Base-by-base conservation (phyloP, 2,329 filamentous ascomycete genomes). In the Hymenoscyphus occultus region DNA sequence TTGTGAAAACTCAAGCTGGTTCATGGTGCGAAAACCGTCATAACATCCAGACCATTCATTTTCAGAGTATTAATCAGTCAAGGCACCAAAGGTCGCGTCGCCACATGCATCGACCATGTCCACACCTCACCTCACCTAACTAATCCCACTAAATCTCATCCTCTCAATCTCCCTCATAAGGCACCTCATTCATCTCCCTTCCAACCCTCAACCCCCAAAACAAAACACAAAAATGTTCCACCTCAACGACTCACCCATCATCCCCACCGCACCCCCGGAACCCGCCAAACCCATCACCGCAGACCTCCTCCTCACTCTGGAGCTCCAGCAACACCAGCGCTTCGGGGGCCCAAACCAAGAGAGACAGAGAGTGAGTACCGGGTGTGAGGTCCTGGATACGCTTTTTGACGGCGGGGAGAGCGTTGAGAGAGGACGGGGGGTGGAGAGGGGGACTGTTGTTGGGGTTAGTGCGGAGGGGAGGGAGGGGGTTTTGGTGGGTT, bases 381-480 rank as follows among this genome's bases (percentile, higher is more conserved):
- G 68, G n/a, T 73, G 71, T 66, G 42, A 2, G 28, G 71, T 70
- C 22, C 65, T 71, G 31, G 72, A 75, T 67, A 69, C 71, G 48
- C 54, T 75, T 32, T 67, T 75, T 22, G 67, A 69, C 61, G 67
- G 67, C 5, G 1, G 32, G 61, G 69, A 6, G 60, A 22, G 10
- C 5, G 22, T 6, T 7, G 62, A 60, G 59, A 61, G 66, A 10
- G 60, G 60, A 10, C 19, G 60, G 9, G 60, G 60, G 2, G 59
- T 71, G 22, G 67, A 70, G 42, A 69, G 70, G n/a, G 71, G 71
- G 0, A 22, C 71, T 54, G 69, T 76, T 13, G 57, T 75, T 16
- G 74, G 74, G 2, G 60, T 75, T 22, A 72, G 71, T 70, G 71
- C 66, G 13, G 72, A 71, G 45, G 67, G 66, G 2, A 60, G 58